Base-by-base conservation (phyloP, 2,329 filamentous ascomycete species). In the Diaporthe humulicola region DNA sequence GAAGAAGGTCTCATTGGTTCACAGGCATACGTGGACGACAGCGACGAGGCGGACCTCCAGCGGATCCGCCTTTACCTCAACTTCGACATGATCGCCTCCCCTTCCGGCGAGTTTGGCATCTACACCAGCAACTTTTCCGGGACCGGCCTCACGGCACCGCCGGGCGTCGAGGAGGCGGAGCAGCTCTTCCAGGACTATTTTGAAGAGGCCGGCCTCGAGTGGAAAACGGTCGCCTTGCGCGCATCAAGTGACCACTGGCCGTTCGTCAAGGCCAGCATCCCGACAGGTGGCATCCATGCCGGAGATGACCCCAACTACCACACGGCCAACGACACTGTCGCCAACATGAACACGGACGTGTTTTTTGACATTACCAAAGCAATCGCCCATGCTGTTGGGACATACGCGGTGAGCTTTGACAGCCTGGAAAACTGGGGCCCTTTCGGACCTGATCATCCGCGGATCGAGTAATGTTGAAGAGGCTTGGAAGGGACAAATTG, bases 201-300 rank as follows among this genome's bases (percentile, higher is more conserved):
- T 30, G 45, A 66, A 0, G 22, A 40, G 2, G 45, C 45, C n/a
- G 45, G 25, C 30, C 22, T 67, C 14, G 30, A 67, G 14, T 52
- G n/a, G 45, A 8, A 38, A 1, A 50, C 45, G 30, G 28, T 38
- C 9, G 5, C n/a, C 30, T n/a, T 71, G 69, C 78, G 3, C 77
- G 83, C 74, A 81, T 83, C 8, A 78, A 90, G 87, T 15, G 91
- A 93, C 79, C 92, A 93, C 77, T 89, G 88, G 19, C 87, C 89
- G 0, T 93, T 93, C 84, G 84, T 90, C 45, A 83, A 88, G 56
- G 83, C 87, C 36, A 87, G 89, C 45, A 91, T 91, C 78, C 88
- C 85, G 25, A 86, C 81, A 52, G 90, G 84, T 22, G 90, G 90
- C 14, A 84, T 93, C 33, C 90, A 90, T 78, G 92, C 90, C 3